Evolutionary conservation across 2,329 filamentous ascomycete species (phyloP), one percentile per base, ranked within the genome.

Genomic region (Clarireedia sp.): DNA sequence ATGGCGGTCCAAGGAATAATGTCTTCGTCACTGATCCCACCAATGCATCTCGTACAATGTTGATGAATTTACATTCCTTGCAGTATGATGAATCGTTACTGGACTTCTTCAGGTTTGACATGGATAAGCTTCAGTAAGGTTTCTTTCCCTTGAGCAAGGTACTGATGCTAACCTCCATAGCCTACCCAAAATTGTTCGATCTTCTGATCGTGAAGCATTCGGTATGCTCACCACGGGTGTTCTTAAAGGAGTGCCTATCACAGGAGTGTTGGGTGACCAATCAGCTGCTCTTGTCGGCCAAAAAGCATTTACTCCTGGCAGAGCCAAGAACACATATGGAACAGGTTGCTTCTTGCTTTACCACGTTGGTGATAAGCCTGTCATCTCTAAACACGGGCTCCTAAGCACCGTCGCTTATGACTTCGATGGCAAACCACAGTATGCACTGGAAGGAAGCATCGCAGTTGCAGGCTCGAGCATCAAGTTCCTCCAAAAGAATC

Each of bases 21-120:
- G 72, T 90, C 44, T 85, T 89, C 67, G 89, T 95, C 56, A 94
- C 90, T 0, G 90, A 96, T 70, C 83, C 86, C 48, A 90, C 88
- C 58, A 96, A 96, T 69, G 90, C 90, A 19, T 92, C 87, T 52
- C 78, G 90, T 66, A 96, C 90, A 58, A 95, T 95, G 90, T 94
- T 96, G 71, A 91, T 95, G 86, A 90, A 95, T 72, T 77, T 96
- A 53, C 79, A 83, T 64, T 91, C 85, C 10, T 77, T 90, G 57
- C 71, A 90, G 64, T 96, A 95, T 71, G 89, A 92, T 68, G 82
- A 90, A 55, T 77, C 78, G 41, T 78, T 95, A 24, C 74, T 95
- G 24, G 73, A 82, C 23, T 95, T 95, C 74, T 95, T 95, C 71
- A 81, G 80, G 46, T 79, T 96, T 59, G 78, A 82, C 65, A 69